These are phyloP conservation scores for Phytomonas sp. DNA, from an alignment of 208 protist species.

Conservation along the genomic window DNA sequence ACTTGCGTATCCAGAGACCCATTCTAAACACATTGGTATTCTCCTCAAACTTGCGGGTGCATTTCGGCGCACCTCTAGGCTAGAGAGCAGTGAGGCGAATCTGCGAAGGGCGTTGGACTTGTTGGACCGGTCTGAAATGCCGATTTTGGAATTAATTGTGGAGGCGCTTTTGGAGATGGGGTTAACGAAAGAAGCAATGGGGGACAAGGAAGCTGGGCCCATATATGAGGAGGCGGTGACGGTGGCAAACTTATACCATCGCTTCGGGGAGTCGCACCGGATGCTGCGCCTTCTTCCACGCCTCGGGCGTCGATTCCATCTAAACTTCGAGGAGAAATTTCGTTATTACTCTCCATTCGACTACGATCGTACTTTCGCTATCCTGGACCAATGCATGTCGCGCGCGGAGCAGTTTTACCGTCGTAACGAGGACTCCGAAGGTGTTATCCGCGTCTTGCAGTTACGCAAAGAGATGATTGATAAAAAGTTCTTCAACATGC, in stretches of 20 bases:
- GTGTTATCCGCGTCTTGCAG: conserved; percentile 71
- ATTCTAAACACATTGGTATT: conserved; percentile 64
- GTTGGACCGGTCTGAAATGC: conserved; percentile 39
- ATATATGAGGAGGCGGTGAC: conserved; percentile 70
- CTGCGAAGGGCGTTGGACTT: conserved; percentile 48
- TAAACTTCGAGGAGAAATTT: conserved; percentile 87
- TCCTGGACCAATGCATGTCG: conserved; percentile 74
- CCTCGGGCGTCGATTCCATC: conserved; percentile 71
- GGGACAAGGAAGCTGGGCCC: conserved; percentile 28
- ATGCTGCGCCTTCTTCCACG: conserved; percentile 80
- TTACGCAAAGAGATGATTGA: conserved; percentile 76
- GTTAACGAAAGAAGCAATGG: conserved; percentile 53
- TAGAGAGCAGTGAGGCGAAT: conserved; percentile 55
- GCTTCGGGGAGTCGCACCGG: conserved; percentile 74
- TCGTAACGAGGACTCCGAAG: conserved; percentile 24
- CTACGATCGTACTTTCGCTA: conserved; percentile 79
- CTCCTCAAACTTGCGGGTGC: conserved; percentile 67
- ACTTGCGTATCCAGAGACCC: conserved; percentile 71
- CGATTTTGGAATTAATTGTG: conserved; percentile 75
- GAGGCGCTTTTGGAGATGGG: conserved; percentile 77
- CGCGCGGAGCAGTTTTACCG: conserved; percentile 60
- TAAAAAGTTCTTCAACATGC: conserved; percentile 88
- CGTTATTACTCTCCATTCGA: conserved; percentile 87
- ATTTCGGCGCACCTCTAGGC: conserved; percentile 67
- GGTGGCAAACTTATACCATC: conserved; percentile 67